These are phyloP conservation scores for Yarrowia sp. DNA, from an alignment of 805 yeast genomes.

Conservation along the genomic window DNA sequence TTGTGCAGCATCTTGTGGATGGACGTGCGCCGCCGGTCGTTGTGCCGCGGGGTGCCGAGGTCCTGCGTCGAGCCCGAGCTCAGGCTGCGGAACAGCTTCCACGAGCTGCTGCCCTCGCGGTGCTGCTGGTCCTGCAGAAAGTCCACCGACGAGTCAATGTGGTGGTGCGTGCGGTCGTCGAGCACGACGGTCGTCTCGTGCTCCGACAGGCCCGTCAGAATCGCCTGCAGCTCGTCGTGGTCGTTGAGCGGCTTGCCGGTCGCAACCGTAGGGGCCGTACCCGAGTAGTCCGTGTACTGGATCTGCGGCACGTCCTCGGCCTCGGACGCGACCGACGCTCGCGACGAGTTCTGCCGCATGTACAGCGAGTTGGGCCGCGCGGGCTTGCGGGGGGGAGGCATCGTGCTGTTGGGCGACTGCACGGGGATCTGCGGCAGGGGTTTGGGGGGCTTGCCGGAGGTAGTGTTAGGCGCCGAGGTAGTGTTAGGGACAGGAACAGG, in stretches of 20 bases:
- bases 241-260: slow-evolving; percentile 29
- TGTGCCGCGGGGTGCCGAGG: neutral
- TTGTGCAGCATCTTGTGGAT: slow-evolving; percentile 14
- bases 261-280: neutral
- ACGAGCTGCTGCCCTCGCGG: slow-evolving; percentile 30
- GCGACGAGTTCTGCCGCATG: slow-evolving; percentile 16
- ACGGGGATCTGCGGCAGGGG: slow-evolving; percentile 6
- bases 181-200: slow-evolving; percentile 39
- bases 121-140: slow-evolving; percentile 38
- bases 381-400: slow-evolving; percentile 25
- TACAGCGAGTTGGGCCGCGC: slow-evolving; percentile 26
- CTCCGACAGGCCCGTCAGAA: slow-evolving; percentile 40
- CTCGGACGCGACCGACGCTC: neutral
- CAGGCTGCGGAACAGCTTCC: slow-evolving; percentile 21
- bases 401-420: neutral
- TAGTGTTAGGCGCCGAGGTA: neutral
- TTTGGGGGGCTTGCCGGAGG: neutral
- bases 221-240: slow-evolving; percentile 36
- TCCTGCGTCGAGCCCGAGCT: slow-evolving; percentile 10
- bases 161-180: slow-evolving; percentile 34
- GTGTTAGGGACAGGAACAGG: neutral
- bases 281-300: slow-evolving; percentile 9
- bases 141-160: slow-evolving; percentile 41
- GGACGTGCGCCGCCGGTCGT: neutral
- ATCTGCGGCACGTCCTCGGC: neutral